Base-by-base conservation (phyloP, 345 rosid species). In the Pistacia vera region DNA sequence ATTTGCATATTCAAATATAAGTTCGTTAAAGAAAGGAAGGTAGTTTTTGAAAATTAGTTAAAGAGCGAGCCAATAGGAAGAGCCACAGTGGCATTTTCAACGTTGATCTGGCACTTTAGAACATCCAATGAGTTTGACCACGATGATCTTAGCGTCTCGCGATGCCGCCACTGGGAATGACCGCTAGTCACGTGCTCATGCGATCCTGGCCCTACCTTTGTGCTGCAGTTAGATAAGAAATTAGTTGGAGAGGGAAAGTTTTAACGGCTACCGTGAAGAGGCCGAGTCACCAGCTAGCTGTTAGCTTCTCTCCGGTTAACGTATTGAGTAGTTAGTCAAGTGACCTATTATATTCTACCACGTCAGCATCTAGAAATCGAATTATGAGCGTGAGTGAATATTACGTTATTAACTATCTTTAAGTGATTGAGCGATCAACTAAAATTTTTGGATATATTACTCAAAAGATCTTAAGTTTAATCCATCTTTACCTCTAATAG, bases 151-250 rank as follows among this genome's bases (percentile, higher is more conserved):
- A 63, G 17, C 0, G 67, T 41, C 25, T 41, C 28, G 5, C 7
- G 1, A 16, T 14, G 14, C 2, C 7, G 44, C 63, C 73, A 56
- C 51, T 49, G 61, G 61, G 79, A 76, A 76, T 60, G 51, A 20
- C 68, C 62, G 74, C 6, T 76, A 48, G 69, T 56, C 79, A 76
- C 55, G 68, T 44, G 73, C 35, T 25, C 52, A 17, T 28, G 7
- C 51, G 63, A 68, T 35, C 74, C 10, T 33, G 68, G 68, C 41
- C 62, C 73, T 61, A 17, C 11, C 33, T 5, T 33, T 20, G 22
- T 36, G 61, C 33, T 33, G 55, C 61, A 0, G 61, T 76, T 49
- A 68, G 79, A 60, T 68, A 10, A 30, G 44, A 49, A 52, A 30
- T 68, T 68, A 68, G 72, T 68, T 68, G 60, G 59, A 28, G 5